Evolutionary conservation across 1,139 yeast species (phyloP).

Genomic region (Taiozyma sp.): DNA sequence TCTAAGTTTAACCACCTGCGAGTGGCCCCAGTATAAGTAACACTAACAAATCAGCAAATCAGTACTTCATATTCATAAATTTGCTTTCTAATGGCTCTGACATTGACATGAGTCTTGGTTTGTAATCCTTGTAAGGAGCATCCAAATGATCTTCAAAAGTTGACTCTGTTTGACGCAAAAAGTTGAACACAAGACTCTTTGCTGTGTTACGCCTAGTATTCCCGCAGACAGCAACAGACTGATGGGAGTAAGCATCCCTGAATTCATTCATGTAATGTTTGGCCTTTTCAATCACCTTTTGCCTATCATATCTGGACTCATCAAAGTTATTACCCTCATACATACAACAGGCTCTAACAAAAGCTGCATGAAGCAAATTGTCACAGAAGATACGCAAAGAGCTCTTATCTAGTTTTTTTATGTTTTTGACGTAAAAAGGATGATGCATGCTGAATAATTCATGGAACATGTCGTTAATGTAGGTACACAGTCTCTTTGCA

Average conservation of each 20-base stretch:
- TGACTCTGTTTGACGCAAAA: background rate
- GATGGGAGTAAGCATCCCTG: background rate
- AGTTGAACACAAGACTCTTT: background rate
- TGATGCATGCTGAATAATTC: background rate
- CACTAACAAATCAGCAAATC: background rate
- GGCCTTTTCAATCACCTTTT: background rate
- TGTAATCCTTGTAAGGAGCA: background rate
- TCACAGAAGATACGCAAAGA: background rate
- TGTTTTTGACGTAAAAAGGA: background rate
- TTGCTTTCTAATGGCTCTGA: background rate
- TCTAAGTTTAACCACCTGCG: background rate
- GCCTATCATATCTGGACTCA: background rate
- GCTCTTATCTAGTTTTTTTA: background rate
- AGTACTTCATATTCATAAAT: background rate
- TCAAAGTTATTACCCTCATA: background rate
- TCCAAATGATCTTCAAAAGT: background rate
- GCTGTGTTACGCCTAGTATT: background rate
- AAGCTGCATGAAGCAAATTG: background rate
- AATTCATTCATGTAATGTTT: background rate
- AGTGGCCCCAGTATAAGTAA: background rate
- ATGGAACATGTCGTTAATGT: background rate
- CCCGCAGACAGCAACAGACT: background rate
- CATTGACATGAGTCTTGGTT: background rate
- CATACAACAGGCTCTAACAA: background rate
- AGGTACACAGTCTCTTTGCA: background rate